Conservation (phyloP, 305 asterid species). For the Solanum chacoense region DNA sequence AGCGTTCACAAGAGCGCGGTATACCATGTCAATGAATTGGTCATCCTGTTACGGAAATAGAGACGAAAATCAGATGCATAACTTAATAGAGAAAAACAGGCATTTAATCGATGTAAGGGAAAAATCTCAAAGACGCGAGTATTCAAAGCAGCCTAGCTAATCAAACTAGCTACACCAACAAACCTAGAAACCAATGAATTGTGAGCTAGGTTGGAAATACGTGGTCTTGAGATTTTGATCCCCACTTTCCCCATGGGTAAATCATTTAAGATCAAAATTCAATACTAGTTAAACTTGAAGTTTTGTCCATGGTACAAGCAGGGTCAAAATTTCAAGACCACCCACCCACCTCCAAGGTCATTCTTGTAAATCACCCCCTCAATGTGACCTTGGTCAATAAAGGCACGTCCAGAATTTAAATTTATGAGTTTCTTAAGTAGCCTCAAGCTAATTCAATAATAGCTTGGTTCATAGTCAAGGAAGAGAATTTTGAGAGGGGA, state of each 20-base stretch:
- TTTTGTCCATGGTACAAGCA: too few relatives aligned
- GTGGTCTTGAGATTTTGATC: not conserved
- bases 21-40: conserved; percentile 61
- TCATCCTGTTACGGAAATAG: conserved; percentile 27
- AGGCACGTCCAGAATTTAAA: not conserved
- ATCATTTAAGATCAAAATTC: not conserved
- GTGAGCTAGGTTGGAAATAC: not conserved
- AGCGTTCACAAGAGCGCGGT: conserved; percentile 41
- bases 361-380: not conserved
- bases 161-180: not conserved
- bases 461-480: not conserved
- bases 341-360: too few relatives aligned
- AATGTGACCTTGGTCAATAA: not conserved
- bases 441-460: not conserved
- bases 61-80: not conserved
- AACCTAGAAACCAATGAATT: not conserved
- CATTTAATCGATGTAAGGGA: not conserved
- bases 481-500: not conserved
- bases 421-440: not conserved
- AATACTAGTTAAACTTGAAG: too few relatives aligned
- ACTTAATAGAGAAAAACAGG: not conserved
- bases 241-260: not conserved
- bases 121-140: not conserved
- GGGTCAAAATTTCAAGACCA: too few relatives aligned
- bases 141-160: not conserved